These are phyloP conservation scores for Heracleum sosnowskyi DNA, from an alignment of 129 eudicot genomes.

Conservation along the genomic window DNA sequence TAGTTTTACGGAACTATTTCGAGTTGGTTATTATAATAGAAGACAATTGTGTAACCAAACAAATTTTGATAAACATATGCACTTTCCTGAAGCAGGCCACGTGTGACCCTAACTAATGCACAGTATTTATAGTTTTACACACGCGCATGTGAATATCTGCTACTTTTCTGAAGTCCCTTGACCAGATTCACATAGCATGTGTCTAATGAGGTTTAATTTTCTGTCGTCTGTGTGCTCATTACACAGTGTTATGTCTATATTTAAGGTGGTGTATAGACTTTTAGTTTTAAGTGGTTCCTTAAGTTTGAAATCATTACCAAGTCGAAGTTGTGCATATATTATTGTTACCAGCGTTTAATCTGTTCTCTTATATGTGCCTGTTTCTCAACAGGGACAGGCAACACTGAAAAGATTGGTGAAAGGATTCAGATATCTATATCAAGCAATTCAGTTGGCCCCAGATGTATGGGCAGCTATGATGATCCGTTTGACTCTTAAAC, in stretches of 20 bases:
- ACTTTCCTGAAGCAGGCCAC: too few species aligned
- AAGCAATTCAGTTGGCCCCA: conserved; percentile 78
- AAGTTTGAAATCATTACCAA: neutral
- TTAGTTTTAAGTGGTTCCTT: neutral
- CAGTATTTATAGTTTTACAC: neutral
- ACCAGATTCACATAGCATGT: neutral
- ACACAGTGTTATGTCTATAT: neutral
- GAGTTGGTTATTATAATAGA: neutral
- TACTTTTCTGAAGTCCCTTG: neutral
- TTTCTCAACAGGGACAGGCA: conserved; percentile 36
- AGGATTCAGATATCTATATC: conserved; percentile 51
- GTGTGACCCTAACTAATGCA: neutral
- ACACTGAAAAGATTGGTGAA: conserved; percentile 45
- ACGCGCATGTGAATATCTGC: neutral
- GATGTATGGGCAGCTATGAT: conserved; percentile 84
- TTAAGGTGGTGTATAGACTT: neutral
- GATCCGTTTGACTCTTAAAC: conserved; percentile 56
- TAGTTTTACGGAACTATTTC: neutral
- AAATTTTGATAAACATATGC: neutral
- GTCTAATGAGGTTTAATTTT: neutral
- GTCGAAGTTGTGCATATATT: neutral
- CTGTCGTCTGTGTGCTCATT: neutral
- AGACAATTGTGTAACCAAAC: neutral
- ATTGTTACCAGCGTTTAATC: neutral
- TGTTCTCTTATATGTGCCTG: neutral